Evolutionary conservation across 1,139 yeast genomes (phyloP).

Genomic region (Blastobotrys serpentis): DNA sequence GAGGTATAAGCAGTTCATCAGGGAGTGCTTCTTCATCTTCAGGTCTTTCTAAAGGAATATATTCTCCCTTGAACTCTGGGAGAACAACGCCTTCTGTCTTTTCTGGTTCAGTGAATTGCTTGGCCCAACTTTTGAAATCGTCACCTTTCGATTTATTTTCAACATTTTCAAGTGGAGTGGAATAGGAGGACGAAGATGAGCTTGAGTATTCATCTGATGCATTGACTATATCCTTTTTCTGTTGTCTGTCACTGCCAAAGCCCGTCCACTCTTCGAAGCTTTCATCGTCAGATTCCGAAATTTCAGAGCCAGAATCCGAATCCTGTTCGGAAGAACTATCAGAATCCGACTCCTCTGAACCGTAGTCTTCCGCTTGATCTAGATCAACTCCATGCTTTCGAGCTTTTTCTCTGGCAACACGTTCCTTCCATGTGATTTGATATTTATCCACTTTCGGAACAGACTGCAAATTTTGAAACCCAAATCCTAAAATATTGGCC

Average conservation of each 20-base stretch:
- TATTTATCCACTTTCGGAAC: conserved; percentile 45
- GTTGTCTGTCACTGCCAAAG: conserved; percentile 21
- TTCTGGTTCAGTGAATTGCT: conserved; percentile 34
- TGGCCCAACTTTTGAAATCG: conserved; percentile 56
- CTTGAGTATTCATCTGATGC: conserved; percentile 21
- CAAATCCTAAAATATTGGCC: conserved; percentile 50
- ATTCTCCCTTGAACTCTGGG: conserved; percentile 35
- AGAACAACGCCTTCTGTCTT: conserved; percentile 30
- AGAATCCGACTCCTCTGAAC: conserved; percentile 13
- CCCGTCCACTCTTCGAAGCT: conserved; percentile 23
- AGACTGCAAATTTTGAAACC: conserved; percentile 58
- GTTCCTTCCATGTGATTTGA: conserved; percentile 58
- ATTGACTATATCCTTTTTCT: conserved; percentile 20
- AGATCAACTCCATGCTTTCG: conserved; percentile 35
- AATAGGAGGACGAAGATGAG: neutral
- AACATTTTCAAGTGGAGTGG: conserved; percentile 29
- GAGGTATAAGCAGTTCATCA: conserved; percentile 52
- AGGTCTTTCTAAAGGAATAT: conserved; percentile 37
- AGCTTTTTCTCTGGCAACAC: conserved; percentile 48
- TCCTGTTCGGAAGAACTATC: conserved; percentile 2
- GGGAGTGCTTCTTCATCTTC: conserved; percentile 40
- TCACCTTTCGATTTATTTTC: conserved; percentile 41
- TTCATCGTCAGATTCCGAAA: conserved; percentile 18
- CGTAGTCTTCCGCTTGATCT: conserved; percentile 42
- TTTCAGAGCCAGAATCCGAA: conserved; percentile 8